Percentiles rank a stretch among this genome's conserved stretches.
These are phyloP conservation scores for Fusarium succisae DNA, from an alignment of 2,329 filamentous ascomycete genomes.

Conservation along the genomic window DNA sequence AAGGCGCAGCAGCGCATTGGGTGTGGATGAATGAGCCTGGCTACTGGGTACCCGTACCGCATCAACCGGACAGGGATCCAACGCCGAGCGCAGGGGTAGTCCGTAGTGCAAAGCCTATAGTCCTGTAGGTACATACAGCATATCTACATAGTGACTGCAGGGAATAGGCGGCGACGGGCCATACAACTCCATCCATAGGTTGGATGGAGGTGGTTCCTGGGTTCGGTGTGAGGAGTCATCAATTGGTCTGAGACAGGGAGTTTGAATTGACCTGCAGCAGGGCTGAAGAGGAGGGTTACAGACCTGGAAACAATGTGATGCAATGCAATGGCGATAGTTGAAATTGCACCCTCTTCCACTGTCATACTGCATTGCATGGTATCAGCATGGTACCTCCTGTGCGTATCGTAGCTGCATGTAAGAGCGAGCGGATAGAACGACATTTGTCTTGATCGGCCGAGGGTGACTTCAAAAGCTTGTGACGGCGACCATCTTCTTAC, in stretches of 20 bases:
- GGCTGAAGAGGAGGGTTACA: constrained; percentile 40
- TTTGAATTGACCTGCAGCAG: constrained; percentile 42
- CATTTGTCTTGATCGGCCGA: constrained; percentile 5
- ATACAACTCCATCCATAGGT: constrained; percentile 14
- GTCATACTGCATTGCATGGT: neutral
- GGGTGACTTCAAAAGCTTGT: constrained; percentile 16
- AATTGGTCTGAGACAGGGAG: constrained; percentile 37
- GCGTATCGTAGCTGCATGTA: constrained; percentile 8
- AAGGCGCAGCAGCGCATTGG: constrained; percentile 43
- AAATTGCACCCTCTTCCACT: constrained; percentile 4
- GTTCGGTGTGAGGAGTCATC: constrained; percentile 43
- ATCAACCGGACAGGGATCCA: constrained; percentile 20
- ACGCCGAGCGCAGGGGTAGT: neutral
- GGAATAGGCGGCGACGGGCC: constrained; percentile 11
- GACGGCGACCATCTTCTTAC: constrained; percentile 5
- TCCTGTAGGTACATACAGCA: constrained; percentile 1
- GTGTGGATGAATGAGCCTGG: constrained; percentile 36
- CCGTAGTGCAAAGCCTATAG: neutral
- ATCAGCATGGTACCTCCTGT: neutral
- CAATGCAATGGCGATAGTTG: constrained; percentile 21
- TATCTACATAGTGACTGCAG: neutral
- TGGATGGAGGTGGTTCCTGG: constrained; percentile 27
- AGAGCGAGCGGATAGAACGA: neutral
- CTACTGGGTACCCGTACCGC: constrained; percentile 28
- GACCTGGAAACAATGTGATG: constrained; percentile 17